A percentile compares a stretch with the other conserved stretches of the same genome.
phyloP scores from a whole-genome alignment of 129 eudicot genomes.

The Saussurea involucrata region DNA sequence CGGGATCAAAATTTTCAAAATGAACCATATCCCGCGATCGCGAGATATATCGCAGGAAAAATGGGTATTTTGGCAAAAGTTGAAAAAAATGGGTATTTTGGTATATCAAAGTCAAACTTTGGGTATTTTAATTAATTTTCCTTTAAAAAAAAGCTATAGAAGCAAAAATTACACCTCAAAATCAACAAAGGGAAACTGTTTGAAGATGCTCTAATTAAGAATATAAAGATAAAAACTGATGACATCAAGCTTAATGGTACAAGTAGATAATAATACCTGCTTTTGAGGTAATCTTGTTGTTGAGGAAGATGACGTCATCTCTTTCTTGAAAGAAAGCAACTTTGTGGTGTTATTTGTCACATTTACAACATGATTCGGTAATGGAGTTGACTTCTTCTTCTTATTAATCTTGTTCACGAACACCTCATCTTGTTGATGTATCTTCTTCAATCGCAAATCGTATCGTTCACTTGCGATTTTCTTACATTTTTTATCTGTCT shows the following conservation, averaged over 20 bases:
- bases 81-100: too few relatives aligned
- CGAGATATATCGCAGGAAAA: too few relatives aligned
- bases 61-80: too few relatives aligned
- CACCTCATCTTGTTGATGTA: constrained; percentile 46
- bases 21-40: too few relatives aligned
- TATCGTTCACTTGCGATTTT: constrained; percentile 27
- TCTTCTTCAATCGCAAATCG: constrained; percentile 29
- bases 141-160: too few relatives aligned
- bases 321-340: constrained; percentile 49
- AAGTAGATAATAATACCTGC: constrained; percentile 48
- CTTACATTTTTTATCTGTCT: constrained; percentile 25
- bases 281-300: constrained; percentile 44
- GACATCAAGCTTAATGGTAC: constrained; percentile 11
- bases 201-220: neutral
- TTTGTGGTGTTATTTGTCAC: constrained; percentile 46
- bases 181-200: too few relatives aligned
- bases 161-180: too few relatives aligned
- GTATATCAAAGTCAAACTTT: too few relatives aligned
- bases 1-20: too few relatives aligned
- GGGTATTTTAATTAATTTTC: too few relatives aligned
- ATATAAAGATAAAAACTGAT: constrained; percentile 17
- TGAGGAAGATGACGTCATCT: constrained; percentile 42
- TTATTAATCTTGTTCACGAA: constrained; percentile 33
- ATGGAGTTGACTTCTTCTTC: constrained; percentile 38
- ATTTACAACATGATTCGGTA: constrained; percentile 41